Evolutionary conservation across 257 asterid species (phyloP), one percentile per base, ranked within the genome.

Genomic region (Solanum peruvianum): DNA sequence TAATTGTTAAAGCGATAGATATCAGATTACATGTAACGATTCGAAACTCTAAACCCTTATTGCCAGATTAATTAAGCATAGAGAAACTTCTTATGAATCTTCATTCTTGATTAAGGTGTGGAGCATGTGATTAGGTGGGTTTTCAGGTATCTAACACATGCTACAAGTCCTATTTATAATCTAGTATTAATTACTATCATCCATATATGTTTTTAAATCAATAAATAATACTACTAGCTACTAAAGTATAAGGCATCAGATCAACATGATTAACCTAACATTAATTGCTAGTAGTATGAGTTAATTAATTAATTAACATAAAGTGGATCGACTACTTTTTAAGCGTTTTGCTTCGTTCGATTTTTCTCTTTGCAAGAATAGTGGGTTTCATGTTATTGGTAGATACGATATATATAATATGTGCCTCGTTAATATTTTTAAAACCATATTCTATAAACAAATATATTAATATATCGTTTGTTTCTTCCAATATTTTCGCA

Each of bases 81-180:
- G 23, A 88, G 86, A 89, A 78, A 87, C 82, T 83, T 15, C 52
- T 88, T 33, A 81, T 87, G 88, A 66, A 71, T 14, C 41, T 88
- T 81, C 16, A n/a, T 62, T 62, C 87, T 84, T 71, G 73, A 86
- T 67, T 44, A 45, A 84, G 88, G 92, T 91, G 93, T 91, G 90
- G 86, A 90, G 93, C 96, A 95, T 94, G 98, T 95, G 98, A 92
- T 93, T 94, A 91, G 96, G 94, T 94, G 89, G 90, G 89, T 78
- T 89, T 89, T 84, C 90, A 92, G 86, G 93, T 89, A 93, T 92
- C 98, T 83, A 93, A 94, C 98, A 95, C 98, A 93, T 94, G 98
- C 92, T 86, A 87, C 86, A 89, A 87, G 91, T 90, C 86, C 89
- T 86, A 77, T 67, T 78, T 49, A 77, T 88, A 88, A 85, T 35